These are phyloP conservation scores for Lactarius deliciosus DNA, from an alignment of 768 basidiomycete species.

Conservation along the genomic window DNA sequence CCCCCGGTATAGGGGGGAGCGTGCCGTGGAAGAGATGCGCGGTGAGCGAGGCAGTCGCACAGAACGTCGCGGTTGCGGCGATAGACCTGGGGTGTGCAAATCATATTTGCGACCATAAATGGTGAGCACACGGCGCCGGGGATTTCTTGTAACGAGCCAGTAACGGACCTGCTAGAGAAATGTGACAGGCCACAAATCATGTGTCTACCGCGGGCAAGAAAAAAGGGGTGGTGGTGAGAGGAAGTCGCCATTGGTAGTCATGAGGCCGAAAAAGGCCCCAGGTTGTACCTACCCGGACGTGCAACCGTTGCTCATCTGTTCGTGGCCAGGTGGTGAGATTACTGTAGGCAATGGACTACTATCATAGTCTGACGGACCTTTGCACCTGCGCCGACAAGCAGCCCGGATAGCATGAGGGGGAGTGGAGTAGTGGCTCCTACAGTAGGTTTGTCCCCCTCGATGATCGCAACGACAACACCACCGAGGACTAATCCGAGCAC, in stretches of 20 bases:
- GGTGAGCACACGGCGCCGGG: background rate
- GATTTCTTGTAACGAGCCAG: constrained; percentile 41
- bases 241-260: background rate
- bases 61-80: constrained; percentile 54
- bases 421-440: constrained; percentile 31
- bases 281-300: constrained; percentile 52
- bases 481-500: constrained; percentile 50
- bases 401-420: constrained; percentile 46
- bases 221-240: background rate
- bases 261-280: background rate
- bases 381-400: constrained; percentile 58
- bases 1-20: constrained; percentile 34
- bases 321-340: background rate
- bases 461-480: constrained; percentile 44
- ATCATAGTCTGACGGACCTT: constrained; percentile 31
- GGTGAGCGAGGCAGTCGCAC: constrained; percentile 48
- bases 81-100: constrained; percentile 56
- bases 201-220: constrained; percentile 44
- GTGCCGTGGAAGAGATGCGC: constrained; percentile 40
- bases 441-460: constrained; percentile 41
- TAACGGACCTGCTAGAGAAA: constrained; percentile 50
- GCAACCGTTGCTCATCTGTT: constrained; percentile 58
- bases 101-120: constrained; percentile 35
- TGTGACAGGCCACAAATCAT: constrained; percentile 63
- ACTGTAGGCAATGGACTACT: background rate